Base-by-base conservation (phyloP, 331 rosid species). In the Rhamnella rubrinervis region DNA sequence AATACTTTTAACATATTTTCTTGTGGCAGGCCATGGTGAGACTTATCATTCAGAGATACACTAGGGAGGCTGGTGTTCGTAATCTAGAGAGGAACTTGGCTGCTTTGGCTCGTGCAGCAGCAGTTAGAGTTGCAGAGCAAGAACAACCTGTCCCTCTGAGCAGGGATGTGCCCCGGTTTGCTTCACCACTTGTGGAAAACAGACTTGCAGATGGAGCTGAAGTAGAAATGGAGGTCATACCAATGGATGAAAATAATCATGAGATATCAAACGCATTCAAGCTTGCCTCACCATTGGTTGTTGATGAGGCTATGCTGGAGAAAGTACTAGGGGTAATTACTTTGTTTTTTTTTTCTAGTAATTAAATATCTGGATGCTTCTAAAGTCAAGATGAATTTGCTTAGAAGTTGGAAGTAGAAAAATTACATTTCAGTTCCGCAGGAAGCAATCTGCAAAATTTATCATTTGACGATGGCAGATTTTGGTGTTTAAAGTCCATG, bases 1-100 rank as follows among this genome's bases (percentile, higher is more conserved):
- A 55, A 38, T 61, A 7, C 72, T 58, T 15, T 25, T 26, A 49
- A 62, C 40, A 21, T 47, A 68, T 57, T 75, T 57, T 65, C 19
- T 63, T 78, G 80, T 85, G 76, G 79, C 55, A 93, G 98, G 92
- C 53, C 51, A 89, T 89, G 87, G 97, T 91, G 80, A 80, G 85
- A 80, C 89, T 87, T 61, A 83, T 91, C 56, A 91, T 93, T 78
- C 95, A 87, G 71, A 83, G 95, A 70, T 93, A 93, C 82, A 93
- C 98, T 40, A 89, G 98, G 82, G 98, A 93, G 86, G 98, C 98
- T 69, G 98, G 98, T 75, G 97, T 93, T 31, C 89, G 98, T 65
- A 87, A 79, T 77, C 85, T 93, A 75, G 96, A 93, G 77, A 87
- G 98, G 80, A 88, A 80, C 75, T 84, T 93, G 59, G 95, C 98